A percentile compares a stretch with the other conserved stretches of the same genome.
Conservation (phyloP, 345 rosid genomes). For the Citrus hindsii region DNA sequence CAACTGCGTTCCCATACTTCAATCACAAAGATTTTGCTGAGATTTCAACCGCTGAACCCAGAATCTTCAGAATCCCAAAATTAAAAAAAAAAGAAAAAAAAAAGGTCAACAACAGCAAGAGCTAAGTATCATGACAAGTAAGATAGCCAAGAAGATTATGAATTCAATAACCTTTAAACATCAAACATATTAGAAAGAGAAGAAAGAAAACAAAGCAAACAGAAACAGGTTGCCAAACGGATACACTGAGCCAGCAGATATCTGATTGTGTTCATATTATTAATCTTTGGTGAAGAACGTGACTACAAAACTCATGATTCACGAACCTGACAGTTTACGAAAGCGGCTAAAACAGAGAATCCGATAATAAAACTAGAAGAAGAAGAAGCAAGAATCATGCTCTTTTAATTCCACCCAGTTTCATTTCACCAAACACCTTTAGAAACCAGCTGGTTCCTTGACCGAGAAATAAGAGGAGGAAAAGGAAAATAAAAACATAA, state of each 20-base stretch:
- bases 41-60: not conserved
- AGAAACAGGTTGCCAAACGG: not conserved
- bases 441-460: not conserved
- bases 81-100: not conserved
- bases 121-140: not conserved
- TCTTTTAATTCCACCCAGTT: not conserved
- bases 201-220: too few species aligned
- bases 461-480: not conserved
- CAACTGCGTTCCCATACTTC: slow-evolving; percentile 45
- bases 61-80: slow-evolving; percentile 3
- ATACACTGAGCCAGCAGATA: not conserved
- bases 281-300: not conserved
- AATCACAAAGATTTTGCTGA: not conserved
- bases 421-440: not conserved
- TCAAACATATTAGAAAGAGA: not conserved
- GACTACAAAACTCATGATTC: too few species aligned
- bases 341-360: not conserved
- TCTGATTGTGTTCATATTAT: not conserved
- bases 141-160: not conserved
- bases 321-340: not conserved
- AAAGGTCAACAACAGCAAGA: not conserved
- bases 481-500: too few species aligned
- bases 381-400: not conserved
- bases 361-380: not conserved
- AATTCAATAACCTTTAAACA: not conserved